Conservation (phyloP, 257 asterid species). For the Solanum lignicaule region DNA sequence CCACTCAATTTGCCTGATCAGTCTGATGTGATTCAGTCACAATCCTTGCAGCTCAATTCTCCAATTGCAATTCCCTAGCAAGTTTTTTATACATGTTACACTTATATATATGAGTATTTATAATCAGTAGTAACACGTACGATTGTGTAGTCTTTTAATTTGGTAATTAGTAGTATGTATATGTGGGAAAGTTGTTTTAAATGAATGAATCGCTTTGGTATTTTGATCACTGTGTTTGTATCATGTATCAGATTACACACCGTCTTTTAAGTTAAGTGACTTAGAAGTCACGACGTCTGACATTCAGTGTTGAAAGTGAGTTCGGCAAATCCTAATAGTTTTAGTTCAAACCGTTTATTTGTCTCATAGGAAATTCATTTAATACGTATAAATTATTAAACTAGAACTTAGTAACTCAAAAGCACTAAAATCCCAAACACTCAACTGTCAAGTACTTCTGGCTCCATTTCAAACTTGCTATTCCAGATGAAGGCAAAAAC, state of each 20-base stretch:
- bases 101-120: background rate
- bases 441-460: background rate
- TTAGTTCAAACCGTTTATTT: too few species aligned
- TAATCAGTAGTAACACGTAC: background rate
- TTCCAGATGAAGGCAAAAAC: background rate
- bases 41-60: constrained; percentile 37
- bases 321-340: too few species aligned
- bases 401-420: background rate
- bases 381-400: too few species aligned
- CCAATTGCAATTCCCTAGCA: constrained; percentile 48
- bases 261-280: too few species aligned
- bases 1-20: constrained; percentile 63
- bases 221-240: background rate
- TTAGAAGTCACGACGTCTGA: too few species aligned
- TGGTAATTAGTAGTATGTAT: background rate
- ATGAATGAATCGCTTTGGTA: background rate
- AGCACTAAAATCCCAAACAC: background rate
- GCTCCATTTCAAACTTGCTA: background rate
- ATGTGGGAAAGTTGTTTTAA: background rate
- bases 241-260: background rate
- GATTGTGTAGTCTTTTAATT: background rate
- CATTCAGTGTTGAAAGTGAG: too few species aligned
- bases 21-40: constrained; percentile 44
- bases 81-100: background rate
- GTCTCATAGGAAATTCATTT: too few species aligned